Percentiles rank a stretch among this genome's conserved stretches.
phyloP scores from a whole-genome alignment of 441 rosid species.

The Erodium chrysanthum region DNA sequence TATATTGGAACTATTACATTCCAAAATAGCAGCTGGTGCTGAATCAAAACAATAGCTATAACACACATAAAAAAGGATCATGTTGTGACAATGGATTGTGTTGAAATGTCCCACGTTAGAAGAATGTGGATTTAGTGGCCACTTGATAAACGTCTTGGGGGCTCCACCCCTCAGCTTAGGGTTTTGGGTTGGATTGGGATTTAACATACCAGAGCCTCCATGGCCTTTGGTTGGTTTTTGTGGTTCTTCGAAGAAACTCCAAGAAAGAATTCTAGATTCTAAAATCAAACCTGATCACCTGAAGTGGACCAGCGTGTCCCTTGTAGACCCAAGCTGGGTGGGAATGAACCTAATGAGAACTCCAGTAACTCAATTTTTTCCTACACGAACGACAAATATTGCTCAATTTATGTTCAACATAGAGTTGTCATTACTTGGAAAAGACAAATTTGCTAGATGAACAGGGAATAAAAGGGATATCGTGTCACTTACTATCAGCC shows the following conservation, averaged over 20 bases:
- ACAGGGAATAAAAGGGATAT: slow-evolving; percentile 4
- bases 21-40: neutral
- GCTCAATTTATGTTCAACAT: slow-evolving; percentile 9
- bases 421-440: neutral
- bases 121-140: no score
- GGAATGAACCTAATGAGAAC: slow-evolving; percentile 67
- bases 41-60: neutral
- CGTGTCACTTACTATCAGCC: slow-evolving; percentile 56
- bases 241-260: neutral
- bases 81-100: neutral
- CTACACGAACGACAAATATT: slow-evolving; percentile 28
- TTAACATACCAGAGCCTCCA: no score
- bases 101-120: no score
- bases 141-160: no score
- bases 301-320: slow-evolving; percentile 73
- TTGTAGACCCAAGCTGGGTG: slow-evolving; percentile 70
- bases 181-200: no score
- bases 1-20: neutral
- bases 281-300: slow-evolving; percentile 67
- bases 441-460: neutral
- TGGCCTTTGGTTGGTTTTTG: no score
- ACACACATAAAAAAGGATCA: neutral
- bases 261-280: neutral
- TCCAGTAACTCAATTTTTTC: slow-evolving; percentile 71
- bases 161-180: no score